Evolutionary conservation across 257 asterid species (phyloP), one percentile per base, ranked within the genome.

Genomic region (Eustoma russellianum): DNA sequence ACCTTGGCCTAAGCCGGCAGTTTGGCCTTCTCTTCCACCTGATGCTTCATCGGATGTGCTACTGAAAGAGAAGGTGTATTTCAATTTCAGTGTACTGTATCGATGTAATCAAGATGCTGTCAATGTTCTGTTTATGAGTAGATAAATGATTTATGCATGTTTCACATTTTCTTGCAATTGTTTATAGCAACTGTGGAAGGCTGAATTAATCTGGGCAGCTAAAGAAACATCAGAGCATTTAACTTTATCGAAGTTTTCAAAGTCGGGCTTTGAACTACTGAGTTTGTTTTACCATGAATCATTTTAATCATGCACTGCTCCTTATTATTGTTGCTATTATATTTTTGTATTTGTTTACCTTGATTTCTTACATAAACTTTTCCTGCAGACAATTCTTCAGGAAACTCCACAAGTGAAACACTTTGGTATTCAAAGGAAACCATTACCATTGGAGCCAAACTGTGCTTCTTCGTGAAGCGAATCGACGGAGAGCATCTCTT

Each of bases 1-100:
- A 59, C 92, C 95, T 17, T 92, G 99, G 99, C 97, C 99, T 41
- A 92, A 92, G 79, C 97, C 93, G 46, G 88, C 83, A 69, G 83
- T 81, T 65, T 92, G 97, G 99, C 99, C 99, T 61, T 66, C 92
- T 65, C 86, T 92, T 65, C 99, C 99, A 51, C 47, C 95, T 40
- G 74, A 83, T 74, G 78, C 88, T 75, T 85, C 99, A 41, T 61
- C 93, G 17, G 88, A 80, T 76, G 91, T 84, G 72, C 86, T 88
- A 73, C 83, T 71, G 64, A 92, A 92, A 81, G 99, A 92, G 79
- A 92, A 92, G 86, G 99, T 82, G 70, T 48, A 77, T 74, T 61
- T 53, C 52, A 57, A 53, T 62, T 53, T 54, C 53, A 59, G 60
- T 62, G 45, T 59, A 59, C 41, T 56, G 12, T 38, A 11, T 38